Evolutionary conservation across 2,329 filamentous ascomycete species (phyloP).

Genomic region (Phialemoniopsis sp.): DNA sequence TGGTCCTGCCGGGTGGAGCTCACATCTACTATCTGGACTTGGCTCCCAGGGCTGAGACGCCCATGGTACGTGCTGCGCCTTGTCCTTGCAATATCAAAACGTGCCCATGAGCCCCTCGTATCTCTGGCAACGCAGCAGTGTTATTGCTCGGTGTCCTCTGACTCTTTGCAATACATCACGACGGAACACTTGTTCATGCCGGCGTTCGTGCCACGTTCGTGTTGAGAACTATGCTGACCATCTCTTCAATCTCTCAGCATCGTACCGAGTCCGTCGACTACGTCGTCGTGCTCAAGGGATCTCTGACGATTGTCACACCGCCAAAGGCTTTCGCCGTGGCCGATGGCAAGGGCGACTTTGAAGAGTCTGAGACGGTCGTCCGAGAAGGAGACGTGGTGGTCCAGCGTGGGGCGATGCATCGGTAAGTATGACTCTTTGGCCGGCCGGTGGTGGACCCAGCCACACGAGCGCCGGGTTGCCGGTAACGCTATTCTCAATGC

Average conservation of each 20-base stretch:
- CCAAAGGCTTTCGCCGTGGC: conserved; percentile 13
- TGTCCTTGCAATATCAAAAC: no score
- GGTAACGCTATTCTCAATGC: no score
- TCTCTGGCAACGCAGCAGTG: no score
- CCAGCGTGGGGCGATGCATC: conserved; percentile 23
- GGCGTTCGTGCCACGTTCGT: no score
- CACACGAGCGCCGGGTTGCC: no score
- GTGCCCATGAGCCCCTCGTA: not conserved
- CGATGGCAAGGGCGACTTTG: conserved; percentile 18
- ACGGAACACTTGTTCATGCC: no score
- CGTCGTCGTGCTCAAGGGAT: conserved; percentile 19
- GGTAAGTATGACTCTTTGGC: conserved; percentile 16
- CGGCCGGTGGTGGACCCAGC: no score
- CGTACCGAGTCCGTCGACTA: conserved; percentile 26
- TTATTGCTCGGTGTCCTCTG: no score
- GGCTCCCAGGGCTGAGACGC: conserved; percentile 18
- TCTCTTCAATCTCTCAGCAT: conserved; percentile 13
- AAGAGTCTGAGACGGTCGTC: conserved; percentile 17
- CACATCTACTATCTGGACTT: conserved; percentile 23
- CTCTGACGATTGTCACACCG: conserved; percentile 20
- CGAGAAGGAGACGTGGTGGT: conserved; percentile 21
- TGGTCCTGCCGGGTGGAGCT: conserved; percentile 22
- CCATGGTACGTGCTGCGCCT: conserved; percentile 13
- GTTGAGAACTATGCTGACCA: not conserved
- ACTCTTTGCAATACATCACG: no score